Evolutionary conservation across 768 basidiomycete species (phyloP).

Genomic region (Phanerodontia chrysosporium): DNA sequence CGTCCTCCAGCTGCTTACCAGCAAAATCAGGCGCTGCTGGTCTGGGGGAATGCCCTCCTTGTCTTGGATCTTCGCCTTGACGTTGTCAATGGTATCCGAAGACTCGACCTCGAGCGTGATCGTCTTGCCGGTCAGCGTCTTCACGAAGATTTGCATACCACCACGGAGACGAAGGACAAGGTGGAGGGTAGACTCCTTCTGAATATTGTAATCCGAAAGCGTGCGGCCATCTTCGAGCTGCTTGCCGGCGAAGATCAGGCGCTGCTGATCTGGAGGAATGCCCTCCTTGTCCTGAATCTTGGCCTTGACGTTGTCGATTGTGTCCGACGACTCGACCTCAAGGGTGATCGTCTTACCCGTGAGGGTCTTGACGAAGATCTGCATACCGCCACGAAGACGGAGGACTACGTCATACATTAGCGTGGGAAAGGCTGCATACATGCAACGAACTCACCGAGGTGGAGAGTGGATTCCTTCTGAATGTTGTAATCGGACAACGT

Average conservation of each 20-base stretch:
- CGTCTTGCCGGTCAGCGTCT: constrained; percentile 85
- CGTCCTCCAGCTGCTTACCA: constrained; percentile 58
- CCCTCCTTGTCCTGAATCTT: constrained; percentile 35
- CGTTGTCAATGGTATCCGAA: constrained; percentile 88
- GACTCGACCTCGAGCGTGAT: constrained; percentile 93
- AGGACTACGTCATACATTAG: constrained; percentile 15
- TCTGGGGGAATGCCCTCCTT: constrained; percentile 82
- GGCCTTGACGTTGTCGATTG: constrained; percentile 32
- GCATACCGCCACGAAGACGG: constrained; percentile 30
- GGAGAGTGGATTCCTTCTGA: constrained; percentile 93
- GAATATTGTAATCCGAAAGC: constrained; percentile 68
- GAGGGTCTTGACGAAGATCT: constrained; percentile 33
- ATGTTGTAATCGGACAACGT: constrained; percentile 89
- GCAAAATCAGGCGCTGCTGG: constrained; percentile 87
- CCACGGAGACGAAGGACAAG: constrained; percentile 85
- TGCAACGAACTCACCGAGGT: constrained; percentile 38
- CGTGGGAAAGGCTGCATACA: neutral
- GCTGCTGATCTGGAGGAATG: constrained; percentile 32
- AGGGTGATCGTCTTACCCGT: constrained; percentile 33
- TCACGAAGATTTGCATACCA: constrained; percentile 88
- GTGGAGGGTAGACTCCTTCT: constrained; percentile 83
- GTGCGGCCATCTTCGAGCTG: constrained; percentile 55
- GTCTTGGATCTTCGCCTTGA: constrained; percentile 77
- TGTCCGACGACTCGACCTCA: constrained; percentile 33
- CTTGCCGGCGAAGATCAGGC: constrained; percentile 37